Base-by-base conservation (phyloP, 2,329 filamentous ascomycete species). In the Ophiosphaerella narmari region DNA sequence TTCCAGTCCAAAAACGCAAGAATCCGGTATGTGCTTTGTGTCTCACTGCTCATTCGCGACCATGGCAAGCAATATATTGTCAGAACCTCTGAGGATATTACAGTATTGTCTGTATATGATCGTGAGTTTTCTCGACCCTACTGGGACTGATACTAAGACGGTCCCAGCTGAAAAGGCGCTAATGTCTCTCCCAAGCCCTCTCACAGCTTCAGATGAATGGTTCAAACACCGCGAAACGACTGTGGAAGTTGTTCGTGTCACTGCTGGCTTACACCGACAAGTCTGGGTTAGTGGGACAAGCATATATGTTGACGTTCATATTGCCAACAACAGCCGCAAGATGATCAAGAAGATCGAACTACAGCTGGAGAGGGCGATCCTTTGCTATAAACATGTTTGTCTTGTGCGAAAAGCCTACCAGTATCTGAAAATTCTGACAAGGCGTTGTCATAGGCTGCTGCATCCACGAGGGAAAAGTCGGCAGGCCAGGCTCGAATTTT, bases 241-340 rank as follows among this genome's bases (percentile, higher is more conserved):
- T 1, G 50, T 76, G 1, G 79, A 82, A 50, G 74, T 72, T 8
- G 65, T 82, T 21, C 74, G 72, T 46, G 62, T 82, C 14, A 82
- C 80, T 16, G 80, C 80, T 24, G 80, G 80, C 6, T 60, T 83
- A 7, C 80, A 83, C 62, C 76, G 81, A n/a, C 80, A 83, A 63
- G 81, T 82, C 24, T 83, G 81, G 81, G 79, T 83, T 46, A 82
- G 79, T 55, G 81, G 80, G 13, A 79, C 78, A 18, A 79, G 73
- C 55, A 77, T 83, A 31, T 83, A 82, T 52, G 77, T 81, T 13
- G 80, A 83, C 54, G 72, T 82, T 3, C 78, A 81, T 47, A 71
- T 82, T 33, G 68, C 71, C 35, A 83, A 83, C 59, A 76, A 75
- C 36, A 80, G 75, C 52, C 74, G 74, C 29, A 82, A 79, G 58